phyloP scores from a whole-genome alignment of 2,329 filamentous ascomycete species.

The Atkinsonella hypoxylon region DNA sequence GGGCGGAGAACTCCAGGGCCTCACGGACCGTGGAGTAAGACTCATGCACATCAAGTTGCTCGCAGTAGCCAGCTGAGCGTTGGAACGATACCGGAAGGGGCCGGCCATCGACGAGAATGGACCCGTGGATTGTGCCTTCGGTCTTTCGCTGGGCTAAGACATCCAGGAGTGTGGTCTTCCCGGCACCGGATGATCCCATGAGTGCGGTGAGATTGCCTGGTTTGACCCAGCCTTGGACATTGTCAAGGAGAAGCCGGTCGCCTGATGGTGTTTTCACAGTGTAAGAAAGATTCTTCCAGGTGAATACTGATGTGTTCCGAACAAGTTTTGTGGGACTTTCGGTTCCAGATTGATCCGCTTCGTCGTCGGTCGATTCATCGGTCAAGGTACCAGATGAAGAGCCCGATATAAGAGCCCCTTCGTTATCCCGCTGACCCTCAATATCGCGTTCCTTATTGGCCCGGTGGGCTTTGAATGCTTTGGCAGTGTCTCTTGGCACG shows the following conservation, averaged over 20 bases:
- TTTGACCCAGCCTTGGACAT: slow-evolving; percentile 76
- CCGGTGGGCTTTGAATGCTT: slow-evolving; percentile 25
- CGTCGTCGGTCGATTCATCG: not conserved
- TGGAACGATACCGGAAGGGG: slow-evolving; percentile 64
- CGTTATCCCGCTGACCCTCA: slow-evolving; percentile 28
- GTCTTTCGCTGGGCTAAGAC: slow-evolving; percentile 70
- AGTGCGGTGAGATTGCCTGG: slow-evolving; percentile 66
- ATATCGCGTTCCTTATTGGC: slow-evolving; percentile 29
- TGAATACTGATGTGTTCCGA: slow-evolving; percentile 57
- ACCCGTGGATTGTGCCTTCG: slow-evolving; percentile 62
- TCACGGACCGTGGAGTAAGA: slow-evolving; percentile 63
- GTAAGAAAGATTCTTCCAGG: slow-evolving; percentile 62
- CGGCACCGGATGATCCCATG: slow-evolving; percentile 74
- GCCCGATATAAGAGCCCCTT: slow-evolving; percentile 7
- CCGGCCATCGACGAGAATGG: slow-evolving; percentile 65
- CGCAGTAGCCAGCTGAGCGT: slow-evolving; percentile 66
- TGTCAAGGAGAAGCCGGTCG: slow-evolving; percentile 59
- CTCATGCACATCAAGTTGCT: slow-evolving; percentile 72
- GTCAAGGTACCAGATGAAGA: not conserved
- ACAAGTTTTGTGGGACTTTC: slow-evolving; percentile 28
- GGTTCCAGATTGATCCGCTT: not conserved
- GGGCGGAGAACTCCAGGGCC: slow-evolving; percentile 61
- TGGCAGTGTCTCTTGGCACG: slow-evolving; percentile 44
- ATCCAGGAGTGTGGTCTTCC: slow-evolving; percentile 77
- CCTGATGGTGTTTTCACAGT: slow-evolving; percentile 50